Evolutionary conservation across 805 yeast genomes (phyloP).

Genomic region (Candida ficus): DNA sequence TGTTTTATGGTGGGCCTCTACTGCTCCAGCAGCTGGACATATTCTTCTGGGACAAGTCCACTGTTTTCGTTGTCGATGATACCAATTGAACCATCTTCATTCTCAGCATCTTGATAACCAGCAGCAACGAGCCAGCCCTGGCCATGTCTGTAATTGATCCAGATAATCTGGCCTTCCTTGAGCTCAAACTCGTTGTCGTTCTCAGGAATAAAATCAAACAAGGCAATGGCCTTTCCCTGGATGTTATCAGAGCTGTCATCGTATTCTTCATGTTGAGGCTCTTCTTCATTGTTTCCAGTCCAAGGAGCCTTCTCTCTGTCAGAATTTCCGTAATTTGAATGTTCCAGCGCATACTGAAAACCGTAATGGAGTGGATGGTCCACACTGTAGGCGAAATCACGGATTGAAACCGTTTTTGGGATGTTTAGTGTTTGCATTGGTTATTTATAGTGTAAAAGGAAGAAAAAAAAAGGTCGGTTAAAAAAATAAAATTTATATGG

Average conservation of each 20-base stretch:
- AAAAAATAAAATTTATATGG: not conserved
- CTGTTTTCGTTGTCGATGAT: slow-evolving; percentile 31
- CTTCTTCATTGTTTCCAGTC: slow-evolving; percentile 20
- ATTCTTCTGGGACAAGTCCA: slow-evolving; percentile 94
- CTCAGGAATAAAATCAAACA: slow-evolving; percentile 88
- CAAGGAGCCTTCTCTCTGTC: slow-evolving; percentile 1
- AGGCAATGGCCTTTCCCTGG: slow-evolving; percentile 70
- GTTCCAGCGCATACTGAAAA: slow-evolving; percentile 27
- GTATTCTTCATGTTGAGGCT: slow-evolving; percentile 16
- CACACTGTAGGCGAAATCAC: slow-evolving; percentile 78
- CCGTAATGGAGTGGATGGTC: slow-evolving; percentile 72
- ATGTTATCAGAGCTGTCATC: slow-evolving; percentile 17
- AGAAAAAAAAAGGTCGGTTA: too few species aligned
- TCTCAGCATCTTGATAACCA: slow-evolving; percentile 34
- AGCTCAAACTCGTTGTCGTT: slow-evolving; percentile 87
- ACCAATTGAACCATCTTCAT: slow-evolving; percentile 50
- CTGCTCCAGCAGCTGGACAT: slow-evolving; percentile 50
- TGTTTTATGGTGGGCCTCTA: too few species aligned
- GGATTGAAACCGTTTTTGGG: slow-evolving; percentile 36
- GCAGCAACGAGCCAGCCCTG: slow-evolving; percentile 98
- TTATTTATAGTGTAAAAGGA: too few species aligned
- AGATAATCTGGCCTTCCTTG: slow-evolving; percentile 73
- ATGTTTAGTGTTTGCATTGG: slow-evolving; percentile 9
- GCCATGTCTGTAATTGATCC: slow-evolving; percentile 88
- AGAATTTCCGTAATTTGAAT: slow-evolving; percentile 18